Evolutionary conservation across 192 early-diverging fungal genomes (phyloP).

Genomic region (Coemansia asiatica): DNA sequence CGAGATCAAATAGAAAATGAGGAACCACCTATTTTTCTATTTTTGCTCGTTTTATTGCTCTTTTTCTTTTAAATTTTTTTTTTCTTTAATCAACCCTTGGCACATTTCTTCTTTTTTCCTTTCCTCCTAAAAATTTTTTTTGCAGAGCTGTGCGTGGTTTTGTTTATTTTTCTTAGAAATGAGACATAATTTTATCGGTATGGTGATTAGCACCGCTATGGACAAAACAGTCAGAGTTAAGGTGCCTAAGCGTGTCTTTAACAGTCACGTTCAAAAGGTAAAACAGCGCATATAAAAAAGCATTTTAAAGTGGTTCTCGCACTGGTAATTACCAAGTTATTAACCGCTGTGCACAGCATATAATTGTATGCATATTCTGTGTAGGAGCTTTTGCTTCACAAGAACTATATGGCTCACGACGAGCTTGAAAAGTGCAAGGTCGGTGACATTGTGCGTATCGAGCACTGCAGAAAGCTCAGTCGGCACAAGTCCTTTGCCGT

Average conservation of each 20-base stretch:
- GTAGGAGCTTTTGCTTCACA: constrained; percentile 78
- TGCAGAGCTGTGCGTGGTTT: neutral
- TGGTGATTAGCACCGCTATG: constrained; percentile 86
- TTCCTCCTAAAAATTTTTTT: constrained; percentile 1
- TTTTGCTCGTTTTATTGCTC: neutral
- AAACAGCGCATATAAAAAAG: constrained; percentile 4
- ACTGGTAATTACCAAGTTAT: neutral
- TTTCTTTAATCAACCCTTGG: neutral
- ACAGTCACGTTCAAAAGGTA: constrained; percentile 87
- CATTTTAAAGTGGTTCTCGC: neutral
- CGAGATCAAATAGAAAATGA: constrained; percentile 2
- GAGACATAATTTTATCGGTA: constrained; percentile 79
- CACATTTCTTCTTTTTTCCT: neutral
- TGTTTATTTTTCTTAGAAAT: constrained; percentile 35
- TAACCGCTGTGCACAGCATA: neutral
- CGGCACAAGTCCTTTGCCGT: constrained; percentile 85
- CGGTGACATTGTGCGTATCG: constrained; percentile 90
- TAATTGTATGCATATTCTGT: neutral
- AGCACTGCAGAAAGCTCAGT: constrained; percentile 84
- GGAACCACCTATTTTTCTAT: too few species aligned
- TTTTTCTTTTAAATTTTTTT: neutral
- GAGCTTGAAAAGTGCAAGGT: constrained; percentile 74
- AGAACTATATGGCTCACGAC: constrained; percentile 89
- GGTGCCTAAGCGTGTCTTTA: constrained; percentile 72
- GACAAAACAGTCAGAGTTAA: constrained; percentile 90